Evolutionary conservation across 805 yeast species (phyloP), one percentile per base, ranked within the genome.

Genomic region (Candida maesae): DNA sequence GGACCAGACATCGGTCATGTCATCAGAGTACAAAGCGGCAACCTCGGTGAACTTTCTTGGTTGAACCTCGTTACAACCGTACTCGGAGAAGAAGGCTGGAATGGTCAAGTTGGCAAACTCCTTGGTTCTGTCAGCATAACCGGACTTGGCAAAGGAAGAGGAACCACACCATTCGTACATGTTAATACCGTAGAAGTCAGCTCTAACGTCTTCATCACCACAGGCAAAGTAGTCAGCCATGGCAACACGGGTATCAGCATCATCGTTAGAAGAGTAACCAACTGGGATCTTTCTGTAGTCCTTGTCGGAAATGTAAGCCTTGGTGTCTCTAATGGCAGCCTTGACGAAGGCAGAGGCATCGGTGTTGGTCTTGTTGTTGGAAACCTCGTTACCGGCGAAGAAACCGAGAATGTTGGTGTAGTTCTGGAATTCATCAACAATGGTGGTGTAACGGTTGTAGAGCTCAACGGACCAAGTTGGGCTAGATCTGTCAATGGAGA

Each of bases 111-210:
- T 77, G 31, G 70, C 44, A 60, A 83, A 83, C 45, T 80, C 81
- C 21, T 68, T 63, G 36, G 90, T 82, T 69, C 84, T 75, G 48
- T 65, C 74, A 49, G 68, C 57, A 66, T 80, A 84, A 59, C 93
- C 93, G 43, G 90, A 82, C 6, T 61, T 47, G 24, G 58, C 40
- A 69, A 70, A 84, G 39, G 75, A 60, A 15, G 86, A 77, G 15
- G 58, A 33, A 56, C 91, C 91, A 73, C 93, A 84, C 93, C 93
- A 84, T 69, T 82, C 88, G 70, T 84, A 84, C 88, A 83, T 83
- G 75, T 84, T 84, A 62, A 84, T 80, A 74, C 93, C 93, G 61
- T 83, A 84, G 73, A 84, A 84, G 64, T 84, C 93, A 45, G 88
- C 89, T 52, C 70, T 70, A 16, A 61, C 80, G 41, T 72, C 80